Evolutionary conservation across 805 yeast genomes (phyloP).

Genomic region (Barnettozyma pratensis): DNA sequence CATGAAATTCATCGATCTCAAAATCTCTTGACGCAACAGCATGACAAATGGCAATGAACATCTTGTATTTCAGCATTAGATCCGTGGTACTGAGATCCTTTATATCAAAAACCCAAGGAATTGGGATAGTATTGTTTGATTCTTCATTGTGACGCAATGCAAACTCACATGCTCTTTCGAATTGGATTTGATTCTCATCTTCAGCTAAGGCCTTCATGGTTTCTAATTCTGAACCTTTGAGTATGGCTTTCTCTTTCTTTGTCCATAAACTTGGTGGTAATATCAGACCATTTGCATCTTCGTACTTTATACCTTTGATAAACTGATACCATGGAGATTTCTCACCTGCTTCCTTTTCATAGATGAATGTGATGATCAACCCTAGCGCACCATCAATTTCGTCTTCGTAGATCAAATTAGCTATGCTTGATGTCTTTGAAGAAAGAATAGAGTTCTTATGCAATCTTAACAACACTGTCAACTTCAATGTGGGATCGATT

Average conservation of each 20-base stretch:
- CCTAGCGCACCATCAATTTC: constrained; percentile 60
- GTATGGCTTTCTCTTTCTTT: constrained; percentile 36
- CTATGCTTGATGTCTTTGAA: constrained; percentile 53
- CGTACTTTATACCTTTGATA: constrained; percentile 43
- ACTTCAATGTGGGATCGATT: constrained; percentile 27
- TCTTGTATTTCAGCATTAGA: constrained; percentile 28
- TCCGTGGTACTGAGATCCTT: constrained; percentile 23
- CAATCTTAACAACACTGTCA: constrained; percentile 42
- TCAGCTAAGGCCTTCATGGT: constrained; percentile 54
- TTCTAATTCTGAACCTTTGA: constrained; percentile 58
- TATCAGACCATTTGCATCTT: constrained; percentile 28
- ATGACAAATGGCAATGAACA: constrained; percentile 53
- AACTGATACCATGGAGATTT: constrained; percentile 79
- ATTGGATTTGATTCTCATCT: constrained; percentile 35
- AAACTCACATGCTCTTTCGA: constrained; percentile 31
- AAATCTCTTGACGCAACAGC: constrained; percentile 77
- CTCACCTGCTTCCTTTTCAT: constrained; percentile 56
- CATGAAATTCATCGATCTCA: constrained; percentile 70
- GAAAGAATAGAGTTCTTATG: constrained; percentile 60
- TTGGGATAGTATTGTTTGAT: constrained; percentile 21
- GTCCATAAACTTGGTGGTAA: constrained; percentile 68
- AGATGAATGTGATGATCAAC: constrained; percentile 62
- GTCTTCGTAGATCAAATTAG: constrained; percentile 61
- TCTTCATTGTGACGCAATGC: constrained; percentile 24
- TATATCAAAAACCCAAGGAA: constrained; percentile 29